Base-by-base conservation (phyloP, 176 grass and related monocot genomes). In the Eleusine coracana region DNA sequence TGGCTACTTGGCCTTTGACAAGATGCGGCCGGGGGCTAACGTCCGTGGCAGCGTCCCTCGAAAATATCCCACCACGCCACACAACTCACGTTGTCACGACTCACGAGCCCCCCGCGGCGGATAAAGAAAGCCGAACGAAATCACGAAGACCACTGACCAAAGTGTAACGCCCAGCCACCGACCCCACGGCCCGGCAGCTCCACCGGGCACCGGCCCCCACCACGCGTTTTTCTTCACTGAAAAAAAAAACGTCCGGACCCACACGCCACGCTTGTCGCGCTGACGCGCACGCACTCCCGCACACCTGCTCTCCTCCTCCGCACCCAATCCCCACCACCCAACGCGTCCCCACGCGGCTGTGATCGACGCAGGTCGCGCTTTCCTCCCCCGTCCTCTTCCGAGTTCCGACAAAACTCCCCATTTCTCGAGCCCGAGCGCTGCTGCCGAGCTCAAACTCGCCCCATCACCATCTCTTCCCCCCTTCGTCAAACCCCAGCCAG, bases 401-500 rank as follows among this genome's bases (percentile, higher is more conserved):
- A 55, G 29, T 42, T 38, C 87, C 25, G 18, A 55, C 49, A 18
- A 18, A 23, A 21, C 70, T 29, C 77, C 64, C 2, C 78, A 60
- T 74, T 55, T 63, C 6, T 45, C 75, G 75, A 77, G 25, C 45
- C 70, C 16, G 67, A 34, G 52, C 34, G 42, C 79, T 52, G 42
- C 80, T 52, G 5, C 77, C 55, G 54, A 71, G 55, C 60, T 20
- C 45, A 21, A 67, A 5, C 12, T 8, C 80, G 29, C 31, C 11
- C 18, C 23, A 16, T 15, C 23, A 21, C 69, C 42, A 1, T 41
- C 37, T 23, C 61, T 45, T 34, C 44, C 51, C 29, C 82, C 68
- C 46, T 38, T 77, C 80, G 59, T 86, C 75, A 18, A 61, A n/a
- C 71, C 34, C 38, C 75, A 44, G 51, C n/a, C 36, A 65, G 16